A percentile compares a stretch with the other conserved stretches of the same genome.
phyloP scores from a whole-genome alignment of 179 eudicot species.

The Heliamphora pulchella region DNA sequence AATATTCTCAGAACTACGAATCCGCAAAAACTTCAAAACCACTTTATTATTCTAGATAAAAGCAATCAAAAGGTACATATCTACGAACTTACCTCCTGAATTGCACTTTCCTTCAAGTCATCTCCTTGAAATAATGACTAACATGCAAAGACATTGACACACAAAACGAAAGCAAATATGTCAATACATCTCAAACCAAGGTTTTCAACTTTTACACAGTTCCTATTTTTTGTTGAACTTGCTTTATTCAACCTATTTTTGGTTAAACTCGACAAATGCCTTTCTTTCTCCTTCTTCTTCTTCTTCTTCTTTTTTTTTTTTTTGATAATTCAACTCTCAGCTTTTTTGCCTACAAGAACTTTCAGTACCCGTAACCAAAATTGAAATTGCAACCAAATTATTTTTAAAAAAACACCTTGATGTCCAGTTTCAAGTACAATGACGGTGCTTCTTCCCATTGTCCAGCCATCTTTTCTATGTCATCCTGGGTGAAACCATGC shows the following conservation, averaged over 20 bases:
- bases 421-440: slow-evolving; percentile 68
- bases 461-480: slow-evolving; percentile 74
- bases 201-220: not conserved
- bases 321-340: not conserved
- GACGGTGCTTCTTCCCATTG: slow-evolving; percentile 92
- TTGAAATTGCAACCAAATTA: not conserved
- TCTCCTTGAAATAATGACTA: slow-evolving; percentile 85
- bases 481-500: slow-evolving; percentile 69
- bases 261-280: not conserved
- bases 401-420: slow-evolving; percentile 45
- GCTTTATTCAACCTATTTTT: not conserved
- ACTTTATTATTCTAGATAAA: not conserved
- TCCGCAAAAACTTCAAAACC: not conserved
- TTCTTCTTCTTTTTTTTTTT: not conserved
- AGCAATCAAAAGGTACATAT: not conserved
- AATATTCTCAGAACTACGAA: not conserved
- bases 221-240: not conserved
- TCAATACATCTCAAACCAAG: slow-evolving; percentile 4
- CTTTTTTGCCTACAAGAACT: not conserved
- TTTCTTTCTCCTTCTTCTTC: no score
- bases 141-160: slow-evolving; percentile 18
- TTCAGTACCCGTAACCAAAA: not conserved
- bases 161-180: slow-evolving; percentile 5
- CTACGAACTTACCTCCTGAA: slow-evolving; percentile 60
- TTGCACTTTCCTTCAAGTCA: slow-evolving; percentile 60